These are phyloP conservation scores for Pleurotus ostreatus DNA, from an alignment of 768 basidiomycete genomes.

Conservation along the genomic window DNA sequence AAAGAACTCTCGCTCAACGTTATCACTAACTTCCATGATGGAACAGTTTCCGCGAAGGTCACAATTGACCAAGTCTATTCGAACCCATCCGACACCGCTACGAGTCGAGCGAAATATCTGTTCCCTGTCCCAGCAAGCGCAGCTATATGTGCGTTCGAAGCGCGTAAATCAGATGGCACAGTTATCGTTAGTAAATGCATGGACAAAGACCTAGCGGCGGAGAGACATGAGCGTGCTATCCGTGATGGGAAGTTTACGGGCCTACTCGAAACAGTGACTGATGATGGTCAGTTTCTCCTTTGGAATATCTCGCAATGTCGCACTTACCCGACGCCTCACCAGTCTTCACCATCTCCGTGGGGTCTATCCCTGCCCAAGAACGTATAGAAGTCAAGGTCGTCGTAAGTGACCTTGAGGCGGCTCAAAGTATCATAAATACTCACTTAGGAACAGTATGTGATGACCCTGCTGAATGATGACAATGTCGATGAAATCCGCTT, in stretches of 20 bases:
- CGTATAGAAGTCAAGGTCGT: slow-evolving; percentile 37
- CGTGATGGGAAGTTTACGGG: slow-evolving; percentile 36
- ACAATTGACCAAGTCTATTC: slow-evolving; percentile 35
- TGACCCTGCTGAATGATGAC: slow-evolving; percentile 50
- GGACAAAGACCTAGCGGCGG: slow-evolving; percentile 40
- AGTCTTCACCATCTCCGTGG: slow-evolving; percentile 60
- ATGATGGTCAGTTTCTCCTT: slow-evolving; percentile 39
- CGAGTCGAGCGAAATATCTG: slow-evolving; percentile 45
- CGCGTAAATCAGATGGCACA: slow-evolving; percentile 39
- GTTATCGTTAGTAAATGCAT: slow-evolving; percentile 41
- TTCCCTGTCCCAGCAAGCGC: slow-evolving; percentile 57
- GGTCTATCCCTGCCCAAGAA: slow-evolving; percentile 40
- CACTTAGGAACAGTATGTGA: slow-evolving; percentile 36
- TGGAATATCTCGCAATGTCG: too few relatives aligned
- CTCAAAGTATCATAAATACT: neutral
- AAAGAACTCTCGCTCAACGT: neutral
- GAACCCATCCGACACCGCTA: slow-evolving; percentile 32
- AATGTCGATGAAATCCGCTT: slow-evolving; percentile 44
- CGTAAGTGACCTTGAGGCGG: slow-evolving; percentile 24
- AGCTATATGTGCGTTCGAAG: slow-evolving; percentile 51
- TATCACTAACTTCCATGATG: neutral
- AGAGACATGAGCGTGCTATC: slow-evolving; percentile 36
- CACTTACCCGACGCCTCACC: neutral
- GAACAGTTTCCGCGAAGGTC: slow-evolving; percentile 40
- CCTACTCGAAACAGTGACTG: slow-evolving; percentile 44